Evolutionary conservation across 2,329 filamentous ascomycete genomes (phyloP).

Genomic region (Pseudocercospora ulei): DNA sequence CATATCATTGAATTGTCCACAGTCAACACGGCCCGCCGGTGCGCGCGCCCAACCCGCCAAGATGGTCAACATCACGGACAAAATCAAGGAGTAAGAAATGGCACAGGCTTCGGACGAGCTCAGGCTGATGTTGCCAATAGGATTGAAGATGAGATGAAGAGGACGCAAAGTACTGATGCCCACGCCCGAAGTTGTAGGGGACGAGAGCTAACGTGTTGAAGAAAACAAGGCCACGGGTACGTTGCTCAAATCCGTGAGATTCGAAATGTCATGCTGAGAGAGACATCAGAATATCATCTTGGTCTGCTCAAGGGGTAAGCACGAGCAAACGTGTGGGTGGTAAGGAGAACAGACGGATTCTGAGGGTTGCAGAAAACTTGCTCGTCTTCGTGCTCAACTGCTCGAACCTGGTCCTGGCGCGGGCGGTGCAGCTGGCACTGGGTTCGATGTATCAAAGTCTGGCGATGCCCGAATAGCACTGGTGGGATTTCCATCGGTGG

Average conservation of each 20-base stretch:
- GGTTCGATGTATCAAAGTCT: slow-evolving; percentile 85
- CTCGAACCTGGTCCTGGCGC: slow-evolving; percentile 77
- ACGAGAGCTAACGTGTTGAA: slow-evolving; percentile 40
- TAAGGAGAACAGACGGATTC: no score
- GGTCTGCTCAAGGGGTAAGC: slow-evolving; percentile 89
- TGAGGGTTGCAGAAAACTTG: slow-evolving; percentile 81
- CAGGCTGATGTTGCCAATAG: slow-evolving; percentile 42
- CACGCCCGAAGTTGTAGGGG: slow-evolving; percentile 6
- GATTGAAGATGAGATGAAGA: slow-evolving; percentile 99
- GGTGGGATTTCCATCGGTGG: slow-evolving; percentile 96
- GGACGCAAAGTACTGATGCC: slow-evolving; percentile 77
- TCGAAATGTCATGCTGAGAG: slow-evolving; percentile 34
- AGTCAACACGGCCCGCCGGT: no score
- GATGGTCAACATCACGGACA: slow-evolving; percentile 99
- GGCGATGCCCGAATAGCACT: slow-evolving; percentile 94
- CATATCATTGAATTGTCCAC: no score
- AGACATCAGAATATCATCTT: slow-evolving; percentile 77
- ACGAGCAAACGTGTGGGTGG: no score
- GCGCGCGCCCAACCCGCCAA: slow-evolving; percentile 29
- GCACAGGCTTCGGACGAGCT: not conserved
- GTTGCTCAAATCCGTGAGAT: slow-evolving; percentile 29
- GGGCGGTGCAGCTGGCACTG: slow-evolving; percentile 66
- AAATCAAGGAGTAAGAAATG: slow-evolving; percentile 85
- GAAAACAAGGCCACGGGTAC: slow-evolving; percentile 98
- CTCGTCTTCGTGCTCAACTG: slow-evolving; percentile 83